These are phyloP conservation scores for Fraxinus paxiana DNA, from an alignment of 305 asterid genomes.

Conservation along the genomic window DNA sequence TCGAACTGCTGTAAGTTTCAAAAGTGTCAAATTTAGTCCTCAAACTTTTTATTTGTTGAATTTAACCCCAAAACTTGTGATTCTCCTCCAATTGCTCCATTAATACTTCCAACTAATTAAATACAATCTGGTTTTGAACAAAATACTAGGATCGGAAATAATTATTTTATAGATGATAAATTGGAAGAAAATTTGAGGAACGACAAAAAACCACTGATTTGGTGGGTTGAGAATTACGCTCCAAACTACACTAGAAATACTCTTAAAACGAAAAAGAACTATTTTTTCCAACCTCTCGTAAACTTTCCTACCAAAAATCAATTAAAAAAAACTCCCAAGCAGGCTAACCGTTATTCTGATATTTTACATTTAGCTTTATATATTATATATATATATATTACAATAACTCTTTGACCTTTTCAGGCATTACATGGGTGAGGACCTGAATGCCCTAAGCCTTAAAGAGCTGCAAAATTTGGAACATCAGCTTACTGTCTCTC, in stretches of 20 bases:
- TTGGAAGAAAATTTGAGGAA: no score
- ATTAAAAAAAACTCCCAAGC: no score
- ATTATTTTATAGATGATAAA: no score
- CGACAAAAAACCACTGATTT: no score
- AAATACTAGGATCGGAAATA: no score
- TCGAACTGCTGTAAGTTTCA: not conserved
- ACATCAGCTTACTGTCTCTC: slow-evolving; percentile 57
- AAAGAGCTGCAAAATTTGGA: slow-evolving; percentile 81
- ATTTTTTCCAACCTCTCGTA: no score
- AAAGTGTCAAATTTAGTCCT: not conserved
- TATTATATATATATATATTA: no score
- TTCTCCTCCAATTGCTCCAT: not conserved
- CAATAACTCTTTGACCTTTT: not conserved
- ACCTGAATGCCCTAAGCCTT: slow-evolving; percentile 40
- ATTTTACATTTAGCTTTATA: not conserved
- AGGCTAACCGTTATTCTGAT: not conserved
- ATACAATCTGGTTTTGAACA: not conserved
- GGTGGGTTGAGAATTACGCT: no score
- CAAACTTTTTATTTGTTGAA: not conserved
- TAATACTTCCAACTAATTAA: not conserved
- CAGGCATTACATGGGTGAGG: slow-evolving; percentile 72
- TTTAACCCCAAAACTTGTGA: not conserved
- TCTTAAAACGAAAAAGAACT: no score
- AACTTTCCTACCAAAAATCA: no score
- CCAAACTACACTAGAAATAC: no score